phyloP scores from a whole-genome alignment of 176 grass and related monocot species.

The Oryza rufipogon region DNA sequence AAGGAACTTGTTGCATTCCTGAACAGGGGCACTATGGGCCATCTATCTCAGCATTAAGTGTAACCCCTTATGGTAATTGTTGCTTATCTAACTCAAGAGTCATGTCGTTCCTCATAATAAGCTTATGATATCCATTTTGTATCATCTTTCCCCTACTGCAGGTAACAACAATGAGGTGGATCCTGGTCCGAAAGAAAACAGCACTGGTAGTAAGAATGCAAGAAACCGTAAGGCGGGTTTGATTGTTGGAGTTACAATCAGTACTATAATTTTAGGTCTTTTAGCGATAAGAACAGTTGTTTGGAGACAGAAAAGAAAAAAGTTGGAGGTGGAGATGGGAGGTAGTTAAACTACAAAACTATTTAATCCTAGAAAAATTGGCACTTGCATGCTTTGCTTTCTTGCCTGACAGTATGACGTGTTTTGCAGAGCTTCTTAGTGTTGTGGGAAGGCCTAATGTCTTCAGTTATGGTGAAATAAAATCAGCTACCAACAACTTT shows the following conservation, averaged over 20 bases:
- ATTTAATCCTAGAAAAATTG: not conserved
- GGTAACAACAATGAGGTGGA: not conserved
- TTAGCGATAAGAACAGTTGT: not conserved
- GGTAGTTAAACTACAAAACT: not conserved
- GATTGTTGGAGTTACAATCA: conserved; percentile 41
- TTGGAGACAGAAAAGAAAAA: conserved; percentile 41
- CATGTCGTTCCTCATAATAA: not conserved
- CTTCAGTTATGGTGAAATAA: no score
- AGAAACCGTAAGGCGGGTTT: conserved; percentile 21
- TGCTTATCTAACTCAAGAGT: not conserved
- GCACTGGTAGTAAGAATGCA: not conserved
- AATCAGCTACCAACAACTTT: no score
- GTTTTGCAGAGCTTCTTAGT: no score
- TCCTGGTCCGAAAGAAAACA: no score
- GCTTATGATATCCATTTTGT: not conserved
- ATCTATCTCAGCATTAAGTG: conserved; percentile 57
- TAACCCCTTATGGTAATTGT: conserved; percentile 5
- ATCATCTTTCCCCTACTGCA: not conserved
- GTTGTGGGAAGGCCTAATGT: no score
- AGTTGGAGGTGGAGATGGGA: conserved; percentile 17
- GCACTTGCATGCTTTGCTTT: not conserved
- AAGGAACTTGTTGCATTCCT: conserved; percentile 54
- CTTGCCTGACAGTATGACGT: not conserved
- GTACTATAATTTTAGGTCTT: conserved; percentile 27
- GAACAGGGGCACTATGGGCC: conserved; percentile 40